phyloP scores from a whole-genome alignment of 768 basidiomycete species.

The Calocybe cyanea region DNA sequence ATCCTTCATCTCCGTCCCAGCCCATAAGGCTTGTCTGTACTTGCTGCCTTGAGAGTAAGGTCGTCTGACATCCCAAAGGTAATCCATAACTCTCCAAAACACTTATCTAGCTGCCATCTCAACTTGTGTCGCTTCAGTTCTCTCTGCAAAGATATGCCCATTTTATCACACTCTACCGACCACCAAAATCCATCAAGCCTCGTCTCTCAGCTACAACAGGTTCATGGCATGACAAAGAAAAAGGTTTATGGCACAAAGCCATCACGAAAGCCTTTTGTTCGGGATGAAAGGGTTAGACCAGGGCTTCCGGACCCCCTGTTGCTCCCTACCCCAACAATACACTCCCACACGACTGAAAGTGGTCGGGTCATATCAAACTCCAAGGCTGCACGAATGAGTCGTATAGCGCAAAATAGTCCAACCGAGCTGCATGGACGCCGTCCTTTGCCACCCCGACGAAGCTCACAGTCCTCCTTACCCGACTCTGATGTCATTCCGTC shows the following conservation, averaged over 20 bases:
- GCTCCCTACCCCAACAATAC: conserved; percentile 17
- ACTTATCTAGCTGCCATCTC: conserved; percentile 13
- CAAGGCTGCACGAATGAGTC: conserved; percentile 29
- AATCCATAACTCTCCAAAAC: neutral
- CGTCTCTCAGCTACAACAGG: conserved; percentile 60
- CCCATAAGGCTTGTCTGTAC: too few species aligned
- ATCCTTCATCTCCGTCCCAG: too few species aligned
- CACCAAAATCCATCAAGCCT: conserved; percentile 39
- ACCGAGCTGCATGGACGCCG: conserved; percentile 28
- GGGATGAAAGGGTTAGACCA: conserved; percentile 40
- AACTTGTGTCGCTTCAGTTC: conserved; percentile 23
- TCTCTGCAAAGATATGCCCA: conserved; percentile 14
- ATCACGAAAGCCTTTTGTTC: conserved; percentile 47
- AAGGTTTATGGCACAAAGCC: conserved; percentile 57
- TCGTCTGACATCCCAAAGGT: too few species aligned
- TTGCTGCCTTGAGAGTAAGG: too few species aligned
- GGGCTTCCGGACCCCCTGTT: conserved; percentile 23
- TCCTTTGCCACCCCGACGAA: conserved; percentile 25
- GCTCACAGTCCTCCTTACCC: conserved; percentile 33
- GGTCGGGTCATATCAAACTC: conserved; percentile 30
- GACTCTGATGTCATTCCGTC: conserved; percentile 26
- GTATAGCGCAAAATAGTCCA: conserved; percentile 30
- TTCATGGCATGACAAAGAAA: conserved; percentile 69
- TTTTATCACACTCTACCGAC: conserved; percentile 14
- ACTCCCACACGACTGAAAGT: conserved; percentile 20